Conservation (phyloP, 352 stramenopile species). For the Peronospora destructor region DNA sequence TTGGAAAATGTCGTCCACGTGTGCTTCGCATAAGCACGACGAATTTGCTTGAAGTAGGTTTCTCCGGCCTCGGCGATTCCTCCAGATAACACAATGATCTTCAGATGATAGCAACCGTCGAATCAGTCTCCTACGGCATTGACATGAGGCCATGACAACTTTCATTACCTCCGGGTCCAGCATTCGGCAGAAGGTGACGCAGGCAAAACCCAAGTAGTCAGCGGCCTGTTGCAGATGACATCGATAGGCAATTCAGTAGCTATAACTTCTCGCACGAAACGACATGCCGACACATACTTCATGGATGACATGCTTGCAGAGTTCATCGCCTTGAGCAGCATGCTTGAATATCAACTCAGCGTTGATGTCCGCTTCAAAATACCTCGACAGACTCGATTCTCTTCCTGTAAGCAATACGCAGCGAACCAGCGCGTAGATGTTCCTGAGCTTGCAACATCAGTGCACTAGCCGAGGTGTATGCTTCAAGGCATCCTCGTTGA, state of each 20-base stretch:
- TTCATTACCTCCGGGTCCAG: constrained; percentile 62
- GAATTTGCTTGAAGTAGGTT: constrained; percentile 61
- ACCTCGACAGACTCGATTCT: constrained; percentile 40
- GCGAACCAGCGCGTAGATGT: constrained; percentile 47
- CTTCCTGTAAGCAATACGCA: constrained; percentile 23
- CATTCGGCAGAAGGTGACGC: constrained; percentile 68
- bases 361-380: constrained; percentile 45
- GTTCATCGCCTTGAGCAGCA: constrained; percentile 51
- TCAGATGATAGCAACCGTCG: neutral
- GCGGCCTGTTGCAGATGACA: constrained; percentile 37
- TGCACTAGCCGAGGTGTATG: constrained; percentile 65
- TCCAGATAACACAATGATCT: constrained; percentile 79
- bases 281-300: constrained; percentile 33
- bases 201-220: constrained; percentile 79
- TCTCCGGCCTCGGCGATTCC: constrained; percentile 70
- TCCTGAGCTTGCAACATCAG: constrained; percentile 60
- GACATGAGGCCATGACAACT: neutral
- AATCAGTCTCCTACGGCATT: neutral
- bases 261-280: neutral
- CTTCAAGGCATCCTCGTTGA: constrained; percentile 70
- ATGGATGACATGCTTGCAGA: constrained; percentile 63
- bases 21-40: constrained; percentile 53
- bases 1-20: constrained; percentile 69
- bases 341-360: constrained; percentile 69
- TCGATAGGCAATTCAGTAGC: constrained; percentile 1